Evolutionary conservation across 2,329 filamentous ascomycete species (phyloP), one percentile per base, ranked within the genome.

Genomic region (Cladosporium colombiae): DNA sequence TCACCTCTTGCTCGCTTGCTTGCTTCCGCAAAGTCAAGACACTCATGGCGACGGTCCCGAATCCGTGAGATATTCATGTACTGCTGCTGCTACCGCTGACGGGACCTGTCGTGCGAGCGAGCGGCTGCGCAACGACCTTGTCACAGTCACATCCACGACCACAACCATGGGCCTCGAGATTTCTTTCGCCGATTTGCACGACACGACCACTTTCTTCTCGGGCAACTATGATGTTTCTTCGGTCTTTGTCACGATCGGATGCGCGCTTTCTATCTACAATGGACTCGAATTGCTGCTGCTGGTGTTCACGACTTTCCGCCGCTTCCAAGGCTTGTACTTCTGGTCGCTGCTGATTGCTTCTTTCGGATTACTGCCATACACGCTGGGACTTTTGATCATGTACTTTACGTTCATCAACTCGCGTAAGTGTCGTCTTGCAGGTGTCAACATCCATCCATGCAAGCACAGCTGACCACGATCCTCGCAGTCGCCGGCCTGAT

Each of bases 241-340:
- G 11, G 63, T 67, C 18, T 58, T 62, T 27, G 46, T 67, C 29
- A 60, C 64, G 11, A 56, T 67, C n/a, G 65, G 66, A 40, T 67
- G 66, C 53, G 58, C 66, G 18, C 37, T 72, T 61, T 70, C 62
- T 8, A 64, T 78, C 3, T 80, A 80, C 69, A 80, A 80, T 65
- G 74, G 77, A 10, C 67, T 82, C 18, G 81, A 83, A 68, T 74
- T 83, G 31, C 75, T 81, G 29, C 73, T 81, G 21, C 74, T 82
- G 59, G 77, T 81, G 29, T 78, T 83, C 64, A 53, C 66, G 16
- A 70, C 67, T 2, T 84, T 83, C 72, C 80, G 81, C 44, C 75
- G 74, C 50, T 82, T 80, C 57, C 71, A 73, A 25, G 81, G 82
- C 0, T 70, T 81, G 16, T 84, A 84, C 67, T 84, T 83, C 67